A percentile compares a stretch with the other conserved stretches of the same genome.
Conservation (phyloP, 2,329 filamentous ascomycete species). For the Alternaria triticimaculans region DNA sequence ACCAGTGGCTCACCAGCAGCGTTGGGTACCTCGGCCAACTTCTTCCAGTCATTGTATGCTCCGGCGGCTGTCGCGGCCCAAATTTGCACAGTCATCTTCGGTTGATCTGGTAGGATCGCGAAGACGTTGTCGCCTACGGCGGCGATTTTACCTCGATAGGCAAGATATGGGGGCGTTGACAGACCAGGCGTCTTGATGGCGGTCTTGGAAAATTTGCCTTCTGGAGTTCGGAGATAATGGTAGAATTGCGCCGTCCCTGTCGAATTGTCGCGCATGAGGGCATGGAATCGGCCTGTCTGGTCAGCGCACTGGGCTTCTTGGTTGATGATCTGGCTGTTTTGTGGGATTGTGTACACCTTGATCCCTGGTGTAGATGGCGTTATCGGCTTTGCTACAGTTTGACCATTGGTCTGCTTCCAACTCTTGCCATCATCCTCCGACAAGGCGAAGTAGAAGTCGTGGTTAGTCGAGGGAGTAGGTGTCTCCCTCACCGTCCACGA, state of each 20-base stretch:
- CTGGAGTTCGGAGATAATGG: constrained; percentile 39
- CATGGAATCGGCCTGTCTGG: constrained; percentile 55
- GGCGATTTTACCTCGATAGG: constrained; percentile 42
- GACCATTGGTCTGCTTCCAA: constrained; percentile 53
- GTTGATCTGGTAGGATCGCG: constrained; percentile 40
- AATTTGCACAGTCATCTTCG: constrained; percentile 35
- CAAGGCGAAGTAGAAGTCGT: constrained; percentile 59
- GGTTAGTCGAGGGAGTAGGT: constrained; percentile 56
- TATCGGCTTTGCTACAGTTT: constrained; percentile 51
- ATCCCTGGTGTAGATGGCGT: constrained; percentile 52
- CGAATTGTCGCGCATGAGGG: constrained; percentile 56
- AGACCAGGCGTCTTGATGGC: constrained; percentile 38
- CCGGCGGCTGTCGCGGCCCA: constrained; percentile 39
- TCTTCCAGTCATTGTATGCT: constrained; percentile 40
- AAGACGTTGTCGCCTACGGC: constrained; percentile 36
- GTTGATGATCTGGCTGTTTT: constrained; percentile 57
- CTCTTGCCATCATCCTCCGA: constrained; percentile 54
- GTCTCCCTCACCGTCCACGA: constrained; percentile 62
- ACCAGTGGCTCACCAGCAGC: constrained; percentile 42
- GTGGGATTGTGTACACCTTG: constrained; percentile 55
- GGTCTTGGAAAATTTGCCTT: constrained; percentile 40
- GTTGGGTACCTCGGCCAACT: constrained; percentile 38
- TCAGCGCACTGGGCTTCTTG: constrained; percentile 60
- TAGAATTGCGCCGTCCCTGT: constrained; percentile 39
- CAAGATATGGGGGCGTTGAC: constrained; percentile 40